These are phyloP conservation scores for Heterobasidion irregulare DNA, from an alignment of 1,284 basidiomycete genomes.

Conservation along the genomic window DNA sequence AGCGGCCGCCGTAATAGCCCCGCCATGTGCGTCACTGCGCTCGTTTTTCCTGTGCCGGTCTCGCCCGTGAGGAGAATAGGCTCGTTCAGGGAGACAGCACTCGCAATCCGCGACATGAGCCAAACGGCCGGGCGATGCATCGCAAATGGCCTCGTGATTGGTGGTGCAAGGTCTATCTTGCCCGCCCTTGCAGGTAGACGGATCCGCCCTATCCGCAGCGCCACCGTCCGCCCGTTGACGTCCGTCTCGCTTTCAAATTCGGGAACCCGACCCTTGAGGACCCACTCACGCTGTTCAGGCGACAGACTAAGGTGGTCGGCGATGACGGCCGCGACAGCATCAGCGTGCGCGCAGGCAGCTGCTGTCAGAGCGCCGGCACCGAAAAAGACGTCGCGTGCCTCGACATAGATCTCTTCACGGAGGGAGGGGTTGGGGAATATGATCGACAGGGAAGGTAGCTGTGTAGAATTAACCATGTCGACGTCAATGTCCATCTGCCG, in stretches of 20 bases:
- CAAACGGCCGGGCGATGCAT: conserved; percentile 82
- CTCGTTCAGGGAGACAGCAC: conserved; percentile 68
- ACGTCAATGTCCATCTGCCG: conserved; percentile 30
- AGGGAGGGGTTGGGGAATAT: conserved; percentile 70
- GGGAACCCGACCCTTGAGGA: conserved; percentile 53
- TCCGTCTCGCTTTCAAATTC: conserved; percentile 65
- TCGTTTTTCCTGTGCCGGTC: conserved; percentile 98
- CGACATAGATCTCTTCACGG: conserved; percentile 87
- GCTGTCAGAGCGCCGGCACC: conserved; percentile 56
- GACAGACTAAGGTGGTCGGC: conserved; percentile 64
- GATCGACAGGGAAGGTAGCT: conserved; percentile 20
- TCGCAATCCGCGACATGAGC: conserved; percentile 79
- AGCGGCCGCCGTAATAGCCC: conserved; percentile 72
- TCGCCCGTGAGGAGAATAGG: conserved; percentile 93
- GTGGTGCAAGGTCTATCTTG: conserved; percentile 26
- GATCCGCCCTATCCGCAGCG: conserved; percentile 51
- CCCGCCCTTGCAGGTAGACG: conserved; percentile 37
- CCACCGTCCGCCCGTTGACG: conserved; percentile 46
- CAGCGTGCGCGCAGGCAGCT: conserved; percentile 41
- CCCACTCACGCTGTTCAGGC: conserved; percentile 46
- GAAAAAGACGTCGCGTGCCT: conserved; percentile 91
- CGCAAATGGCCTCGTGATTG: conserved; percentile 64
- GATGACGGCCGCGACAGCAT: conserved; percentile 42
- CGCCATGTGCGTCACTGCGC: conserved; percentile 84
- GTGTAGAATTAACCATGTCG: conserved; percentile 14